Evolutionary conservation across 1,139 yeast species (phyloP), one percentile per base, ranked within the genome.

Genomic region (Sugiyamaella novakii): DNA sequence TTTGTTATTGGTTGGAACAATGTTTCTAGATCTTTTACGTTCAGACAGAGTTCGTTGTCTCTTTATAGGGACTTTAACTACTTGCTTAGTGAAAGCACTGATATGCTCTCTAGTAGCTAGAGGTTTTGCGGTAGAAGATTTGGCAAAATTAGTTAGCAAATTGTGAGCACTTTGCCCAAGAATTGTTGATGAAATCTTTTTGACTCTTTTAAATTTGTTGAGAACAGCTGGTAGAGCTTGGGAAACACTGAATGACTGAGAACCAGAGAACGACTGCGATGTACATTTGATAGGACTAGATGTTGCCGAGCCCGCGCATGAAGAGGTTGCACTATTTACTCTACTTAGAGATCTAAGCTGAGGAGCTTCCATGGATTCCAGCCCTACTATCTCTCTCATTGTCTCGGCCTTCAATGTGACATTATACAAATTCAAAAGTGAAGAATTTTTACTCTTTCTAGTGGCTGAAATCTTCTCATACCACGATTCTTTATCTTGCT

Each of bases 401-500:
- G 28, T 19, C 12, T 43, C 41, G 8, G 27, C 18, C 11, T 42
- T 41, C 17, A 48, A 18, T 5, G 33, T 10, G 15, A 48, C 51
- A 7, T 36, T 29, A 38, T 48, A 44, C 30, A 39, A 15, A 37
- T 18, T 27, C 22, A 21, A 18, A 3, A 30, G 27, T 2, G 44
- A 29, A 8, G 24, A 33, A 5, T 21, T 19, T n/a, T 34, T 40
- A 12, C 41, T 15, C 30, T 21, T 33, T 21, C 25, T 36, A 8
- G 39, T 22, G 6, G 43, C 19, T 7, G 37, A 10, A 7, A 50
- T 35, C 7, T 21, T 38, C 11, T 50, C 28, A 35, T 41, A 50
- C 53, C 53, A 50, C 5, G 10, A 11, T 27, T 17, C 18, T 19
- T 46, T 40, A 44, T 50, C 53, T 18, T 35, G 25, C 10, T 24